phyloP scores from a whole-genome alignment of 768 basidiomycete species.

The Tubosaeta sp. region DNA sequence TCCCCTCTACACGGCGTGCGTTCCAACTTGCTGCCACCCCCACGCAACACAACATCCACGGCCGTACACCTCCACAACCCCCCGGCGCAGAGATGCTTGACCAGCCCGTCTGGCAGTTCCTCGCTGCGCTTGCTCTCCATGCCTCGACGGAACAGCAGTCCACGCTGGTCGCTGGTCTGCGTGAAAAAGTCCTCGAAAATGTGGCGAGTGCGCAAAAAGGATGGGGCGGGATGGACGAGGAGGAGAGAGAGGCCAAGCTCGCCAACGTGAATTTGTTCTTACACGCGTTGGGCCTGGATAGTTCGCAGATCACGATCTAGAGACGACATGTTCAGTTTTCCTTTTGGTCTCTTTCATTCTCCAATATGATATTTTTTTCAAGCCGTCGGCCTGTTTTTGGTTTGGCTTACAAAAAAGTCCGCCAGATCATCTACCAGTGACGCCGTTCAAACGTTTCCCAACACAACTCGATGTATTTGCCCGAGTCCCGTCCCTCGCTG shows the following conservation, averaged over 20 bases:
- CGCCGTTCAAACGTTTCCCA: too few relatives aligned
- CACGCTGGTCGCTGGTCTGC: conserved; percentile 73
- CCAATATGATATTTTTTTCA: not conserved
- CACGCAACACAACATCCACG: conserved; percentile 33
- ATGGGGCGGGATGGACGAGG: conserved; percentile 61
- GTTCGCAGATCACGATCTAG: conserved; percentile 63
- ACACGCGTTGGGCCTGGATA: conserved; percentile 70
- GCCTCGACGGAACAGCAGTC: conserved; percentile 87
- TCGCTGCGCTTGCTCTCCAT: conserved; percentile 83
- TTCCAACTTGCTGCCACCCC: conserved; percentile 36
- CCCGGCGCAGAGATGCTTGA: conserved; percentile 59
- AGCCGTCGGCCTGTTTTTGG: not conserved
- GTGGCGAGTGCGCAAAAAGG: conserved; percentile 77
- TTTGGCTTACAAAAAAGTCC: too few relatives aligned
- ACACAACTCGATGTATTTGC: too few relatives aligned
- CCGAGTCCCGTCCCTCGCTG: too few relatives aligned
- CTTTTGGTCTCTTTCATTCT: not conserved
- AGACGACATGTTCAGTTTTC: conserved; percentile 1
- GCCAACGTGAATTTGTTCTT: conserved; percentile 92
- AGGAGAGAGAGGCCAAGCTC: conserved; percentile 71
- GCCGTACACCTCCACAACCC: conserved; percentile 65
- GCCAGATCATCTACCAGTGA: too few relatives aligned
- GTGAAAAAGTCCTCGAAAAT: conserved; percentile 93
- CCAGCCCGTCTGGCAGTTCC: conserved; percentile 93
- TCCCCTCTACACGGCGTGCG: conserved; percentile 82